Percentiles rank a stretch among this genome's conserved stretches.
Evolutionary conservation across 1,284 basidiomycete species (phyloP).

Genomic region (Mycena sp.): DNA sequence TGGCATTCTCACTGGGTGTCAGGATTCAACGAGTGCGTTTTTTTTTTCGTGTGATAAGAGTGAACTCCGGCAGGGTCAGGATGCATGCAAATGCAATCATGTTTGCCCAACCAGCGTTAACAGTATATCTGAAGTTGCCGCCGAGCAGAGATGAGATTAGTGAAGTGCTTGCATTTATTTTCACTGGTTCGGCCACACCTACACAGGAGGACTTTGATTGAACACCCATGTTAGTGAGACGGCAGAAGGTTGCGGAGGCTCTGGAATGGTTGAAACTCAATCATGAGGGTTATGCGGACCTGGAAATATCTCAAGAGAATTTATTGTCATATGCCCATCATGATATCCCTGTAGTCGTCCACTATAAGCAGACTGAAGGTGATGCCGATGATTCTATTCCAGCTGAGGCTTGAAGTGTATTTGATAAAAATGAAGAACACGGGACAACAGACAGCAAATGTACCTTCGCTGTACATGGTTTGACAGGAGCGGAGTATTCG

Average conservation of each 20-base stretch:
- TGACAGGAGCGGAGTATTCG: constrained; percentile 39
- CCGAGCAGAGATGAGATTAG: no score
- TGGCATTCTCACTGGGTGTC: no score
- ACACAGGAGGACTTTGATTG: no score
- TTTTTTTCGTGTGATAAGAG: no score
- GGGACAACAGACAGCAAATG: constrained; percentile 44
- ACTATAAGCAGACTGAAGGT: constrained; percentile 31
- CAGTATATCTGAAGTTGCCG: no score
- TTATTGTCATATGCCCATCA: constrained; percentile 43
- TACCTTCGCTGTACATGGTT: constrained; percentile 47
- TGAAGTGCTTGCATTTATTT: no score
- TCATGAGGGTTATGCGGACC: constrained; percentile 47
- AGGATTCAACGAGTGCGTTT: no score
- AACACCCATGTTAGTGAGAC: constrained; percentile 46
- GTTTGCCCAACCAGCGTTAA: no score
- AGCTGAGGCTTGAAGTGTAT: constrained; percentile 30
- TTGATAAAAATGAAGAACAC: constrained; percentile 41
- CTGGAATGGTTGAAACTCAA: constrained; percentile 51
- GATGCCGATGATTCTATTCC: constrained; percentile 23
- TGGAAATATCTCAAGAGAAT: no score
- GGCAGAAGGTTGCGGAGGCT: constrained; percentile 38
- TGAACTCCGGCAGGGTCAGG: no score
- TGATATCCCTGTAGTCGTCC: constrained; percentile 40
- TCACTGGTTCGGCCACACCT: no score
- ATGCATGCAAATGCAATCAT: no score